Evolutionary conservation across 352 stramenopile genomes (phyloP).

Genomic region (Phytophthora niederhauseri): DNA sequence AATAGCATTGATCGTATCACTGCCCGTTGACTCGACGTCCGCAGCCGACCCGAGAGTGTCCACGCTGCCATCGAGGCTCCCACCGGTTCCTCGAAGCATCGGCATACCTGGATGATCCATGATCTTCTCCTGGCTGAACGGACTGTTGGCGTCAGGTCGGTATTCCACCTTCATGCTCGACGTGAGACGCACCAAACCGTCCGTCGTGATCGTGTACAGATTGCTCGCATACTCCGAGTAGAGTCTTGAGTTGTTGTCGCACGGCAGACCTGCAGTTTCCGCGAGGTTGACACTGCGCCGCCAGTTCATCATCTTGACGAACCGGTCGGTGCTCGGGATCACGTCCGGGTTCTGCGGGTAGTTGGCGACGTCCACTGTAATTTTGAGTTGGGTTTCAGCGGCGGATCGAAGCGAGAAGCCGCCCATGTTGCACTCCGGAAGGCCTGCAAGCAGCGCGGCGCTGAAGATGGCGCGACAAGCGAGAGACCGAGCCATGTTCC

Average conservation of each 20-base stretch:
- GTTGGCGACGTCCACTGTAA: slow-evolving; percentile 41
- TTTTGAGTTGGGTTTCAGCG: slow-evolving; percentile 49
- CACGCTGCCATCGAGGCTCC: slow-evolving; percentile 1
- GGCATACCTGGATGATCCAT: slow-evolving; percentile 17
- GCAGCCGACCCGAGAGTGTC: slow-evolving; percentile 1
- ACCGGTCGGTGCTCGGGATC: slow-evolving; percentile 46
- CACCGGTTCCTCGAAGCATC: slow-evolving; percentile 2
- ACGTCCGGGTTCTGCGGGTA: slow-evolving; percentile 22
- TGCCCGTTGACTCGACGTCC: background rate
- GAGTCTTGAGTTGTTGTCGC: slow-evolving; percentile 51
- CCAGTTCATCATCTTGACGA: slow-evolving; percentile 60
- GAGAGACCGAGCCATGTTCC: slow-evolving; percentile 37
- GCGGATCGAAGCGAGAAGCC: slow-evolving; percentile 40
- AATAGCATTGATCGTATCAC: slow-evolving; percentile 6
- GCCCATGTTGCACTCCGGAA: slow-evolving; percentile 48
- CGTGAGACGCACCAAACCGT: slow-evolving; percentile 47
- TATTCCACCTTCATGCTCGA: slow-evolving; percentile 57
- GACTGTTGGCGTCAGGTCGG: slow-evolving; percentile 15
- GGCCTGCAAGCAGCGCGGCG: slow-evolving; percentile 34
- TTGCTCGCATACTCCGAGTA: slow-evolving; percentile 52
- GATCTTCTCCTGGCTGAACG: slow-evolving; percentile 36
- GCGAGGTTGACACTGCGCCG: slow-evolving; percentile 59
- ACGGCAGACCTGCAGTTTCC: slow-evolving; percentile 42
- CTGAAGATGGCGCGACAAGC: slow-evolving; percentile 51
- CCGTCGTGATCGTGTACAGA: slow-evolving; percentile 43